Evolutionary conservation across 345 rosid genomes (phyloP).

Genomic region (Capsella bursapastoris): DNA sequence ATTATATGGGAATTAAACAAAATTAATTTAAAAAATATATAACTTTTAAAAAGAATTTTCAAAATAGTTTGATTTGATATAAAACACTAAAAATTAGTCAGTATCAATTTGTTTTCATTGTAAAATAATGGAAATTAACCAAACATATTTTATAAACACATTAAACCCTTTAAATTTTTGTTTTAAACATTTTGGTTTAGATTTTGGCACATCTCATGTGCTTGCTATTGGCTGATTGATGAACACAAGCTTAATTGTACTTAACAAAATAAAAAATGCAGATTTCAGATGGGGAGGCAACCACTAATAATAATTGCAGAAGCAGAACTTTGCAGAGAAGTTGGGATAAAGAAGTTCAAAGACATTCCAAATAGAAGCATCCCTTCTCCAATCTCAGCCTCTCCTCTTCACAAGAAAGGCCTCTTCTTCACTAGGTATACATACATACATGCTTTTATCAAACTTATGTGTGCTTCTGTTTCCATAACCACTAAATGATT

Average conservation of each 20-base stretch:
- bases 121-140: not conserved
- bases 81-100: not conserved
- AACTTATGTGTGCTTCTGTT: too few relatives aligned
- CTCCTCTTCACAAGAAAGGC: constrained; percentile 94
- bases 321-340: constrained; percentile 85
- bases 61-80: not conserved
- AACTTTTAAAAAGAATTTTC: not conserved
- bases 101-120: too few relatives aligned
- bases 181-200: not conserved
- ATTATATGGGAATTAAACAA: not conserved
- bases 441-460: too few relatives aligned
- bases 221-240: not conserved
- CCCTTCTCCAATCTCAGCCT: constrained; percentile 90
- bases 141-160: not conserved
- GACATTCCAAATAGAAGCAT: constrained; percentile 85
- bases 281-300: constrained; percentile 99
- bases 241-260: not conserved
- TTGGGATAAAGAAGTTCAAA: constrained; percentile 90
- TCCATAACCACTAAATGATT: not conserved
- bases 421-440: constrained; percentile 98
- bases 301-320: constrained; percentile 84
- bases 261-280: constrained; percentile 32
- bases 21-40: not conserved
- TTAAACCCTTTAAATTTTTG: too few relatives aligned
- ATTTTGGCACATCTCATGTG: not conserved